phyloP scores from a whole-genome alignment of 345 rosid genomes.

The Rhodamnia rubescens region DNA sequence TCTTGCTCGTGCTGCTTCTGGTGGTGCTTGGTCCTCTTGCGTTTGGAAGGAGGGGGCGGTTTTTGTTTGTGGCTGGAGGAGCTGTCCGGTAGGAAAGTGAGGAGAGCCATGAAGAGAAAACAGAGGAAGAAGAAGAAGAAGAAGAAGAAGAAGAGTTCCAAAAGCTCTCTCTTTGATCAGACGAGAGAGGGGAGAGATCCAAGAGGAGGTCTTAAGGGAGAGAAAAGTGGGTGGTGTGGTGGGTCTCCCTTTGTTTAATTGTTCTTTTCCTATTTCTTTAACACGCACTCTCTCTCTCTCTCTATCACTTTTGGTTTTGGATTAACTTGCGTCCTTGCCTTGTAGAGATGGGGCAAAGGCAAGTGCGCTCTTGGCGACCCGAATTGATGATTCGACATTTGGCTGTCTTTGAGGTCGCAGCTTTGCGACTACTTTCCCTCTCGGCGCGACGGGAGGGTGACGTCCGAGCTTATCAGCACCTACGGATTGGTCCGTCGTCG shows the following conservation, averaged over 20 bases:
- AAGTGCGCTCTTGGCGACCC: not conserved
- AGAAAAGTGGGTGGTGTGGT: constrained; percentile 15
- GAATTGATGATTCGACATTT: not conserved
- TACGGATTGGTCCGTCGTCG: not conserved
- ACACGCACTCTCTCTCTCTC: not conserved
- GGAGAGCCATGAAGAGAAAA: constrained; percentile 48
- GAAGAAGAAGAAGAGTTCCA: not conserved
- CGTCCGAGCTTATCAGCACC: not conserved
- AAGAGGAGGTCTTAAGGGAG: constrained; percentile 28
- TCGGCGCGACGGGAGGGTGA: not conserved
- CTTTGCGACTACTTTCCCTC: not conserved
- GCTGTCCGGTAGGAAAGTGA: constrained; percentile 12
- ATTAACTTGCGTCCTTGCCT: not conserved
- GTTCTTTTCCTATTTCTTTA: not conserved
- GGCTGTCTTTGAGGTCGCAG: not conserved
- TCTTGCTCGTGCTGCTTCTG: not conserved
- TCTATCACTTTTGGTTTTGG: not conserved
- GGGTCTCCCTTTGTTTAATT: constrained; percentile 17
- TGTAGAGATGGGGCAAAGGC: not conserved
- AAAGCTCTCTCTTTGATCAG: not conserved
- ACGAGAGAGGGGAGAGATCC: constrained; percentile 22
- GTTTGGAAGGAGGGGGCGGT: not conserved
- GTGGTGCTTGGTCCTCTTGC: not conserved
- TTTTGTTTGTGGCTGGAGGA: constrained; percentile 25
- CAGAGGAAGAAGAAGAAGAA: not conserved